Evolutionary conservation across 73 alveolate genomes (phyloP).

Genomic region (Uronychia setigera): DNA sequence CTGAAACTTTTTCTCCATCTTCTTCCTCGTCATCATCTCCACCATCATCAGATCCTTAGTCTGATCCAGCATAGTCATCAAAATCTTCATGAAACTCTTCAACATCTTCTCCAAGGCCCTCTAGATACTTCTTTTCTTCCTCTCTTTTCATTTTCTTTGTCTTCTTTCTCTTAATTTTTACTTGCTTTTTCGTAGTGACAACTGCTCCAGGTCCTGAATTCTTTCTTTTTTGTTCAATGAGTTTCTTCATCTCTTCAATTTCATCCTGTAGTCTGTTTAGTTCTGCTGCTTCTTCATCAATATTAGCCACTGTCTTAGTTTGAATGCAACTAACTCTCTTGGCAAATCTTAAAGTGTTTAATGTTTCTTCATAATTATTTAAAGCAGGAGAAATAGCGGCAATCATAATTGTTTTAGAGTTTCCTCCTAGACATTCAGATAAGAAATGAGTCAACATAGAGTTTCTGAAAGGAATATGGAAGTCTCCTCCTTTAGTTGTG

Average conservation of each 20-base stretch:
- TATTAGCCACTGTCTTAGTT: constrained; percentile 75
- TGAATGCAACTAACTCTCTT: constrained; percentile 84
- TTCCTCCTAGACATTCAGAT: constrained; percentile 67
- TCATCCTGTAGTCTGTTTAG: constrained; percentile 1
- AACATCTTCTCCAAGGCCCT: neutral
- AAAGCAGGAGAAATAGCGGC: constrained; percentile 72
- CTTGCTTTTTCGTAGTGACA: neutral
- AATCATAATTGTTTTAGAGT: constrained; percentile 68
- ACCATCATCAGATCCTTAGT: constrained; percentile 1
- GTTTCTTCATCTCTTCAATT: neutral
- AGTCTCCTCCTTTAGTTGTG: constrained; percentile 60
- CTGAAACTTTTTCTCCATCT: neutral
- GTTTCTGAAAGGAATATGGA: constrained; percentile 76
- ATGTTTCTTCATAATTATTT: constrained; percentile 56
- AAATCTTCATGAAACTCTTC: no score
- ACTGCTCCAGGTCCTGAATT: neutral
- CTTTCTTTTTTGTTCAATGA: neutral
- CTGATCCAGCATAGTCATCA: no score
- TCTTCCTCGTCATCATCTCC: constrained; percentile 5
- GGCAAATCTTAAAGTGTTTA: constrained; percentile 84
- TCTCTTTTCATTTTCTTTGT: neutral
- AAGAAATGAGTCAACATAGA: constrained; percentile 62
- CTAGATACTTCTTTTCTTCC: neutral
- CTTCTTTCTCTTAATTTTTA: neutral
- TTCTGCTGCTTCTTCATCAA: constrained; percentile 53